These are phyloP conservation scores for Ascochyta lentis DNA, from an alignment of 2,329 filamentous ascomycete species.

Conservation along the genomic window DNA sequence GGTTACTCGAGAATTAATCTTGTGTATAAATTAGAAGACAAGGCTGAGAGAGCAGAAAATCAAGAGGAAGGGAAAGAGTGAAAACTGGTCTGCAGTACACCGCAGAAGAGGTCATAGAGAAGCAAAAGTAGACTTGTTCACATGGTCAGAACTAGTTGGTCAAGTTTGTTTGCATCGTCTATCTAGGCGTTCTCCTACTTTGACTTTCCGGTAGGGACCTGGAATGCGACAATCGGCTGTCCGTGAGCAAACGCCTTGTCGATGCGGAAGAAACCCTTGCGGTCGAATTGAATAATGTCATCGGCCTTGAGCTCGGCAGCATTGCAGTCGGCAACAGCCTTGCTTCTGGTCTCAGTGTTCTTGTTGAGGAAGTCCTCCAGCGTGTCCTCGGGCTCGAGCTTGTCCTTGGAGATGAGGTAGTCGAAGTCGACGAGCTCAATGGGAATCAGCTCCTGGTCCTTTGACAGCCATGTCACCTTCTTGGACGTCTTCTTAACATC, in stretches of 20 bases:
- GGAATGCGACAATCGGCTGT: constrained; percentile 69
- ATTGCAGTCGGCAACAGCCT: constrained; percentile 81
- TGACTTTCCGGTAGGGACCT: constrained; percentile 71
- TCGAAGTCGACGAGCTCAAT: constrained; percentile 94
- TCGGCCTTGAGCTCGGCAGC: constrained; percentile 79
- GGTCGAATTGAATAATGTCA: constrained; percentile 94
- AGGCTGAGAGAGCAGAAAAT: too few species aligned
- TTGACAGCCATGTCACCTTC: constrained; percentile 93
- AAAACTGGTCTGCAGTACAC: too few species aligned
- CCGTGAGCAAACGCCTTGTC: constrained; percentile 69
- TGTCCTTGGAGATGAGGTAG: constrained; percentile 94
- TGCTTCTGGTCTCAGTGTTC: constrained; percentile 74
- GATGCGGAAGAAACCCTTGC: constrained; percentile 89
- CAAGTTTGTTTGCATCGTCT: neutral
- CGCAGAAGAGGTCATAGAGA: too few species aligned
- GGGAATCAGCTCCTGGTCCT: constrained; percentile 76
- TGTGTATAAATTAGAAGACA: too few species aligned
- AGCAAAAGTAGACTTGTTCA: too few species aligned
- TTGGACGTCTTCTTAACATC: constrained; percentile 96
- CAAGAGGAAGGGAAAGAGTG: too few species aligned
- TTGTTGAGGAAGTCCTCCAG: constrained; percentile 84
- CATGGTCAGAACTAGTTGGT: neutral
- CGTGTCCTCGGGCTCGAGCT: constrained; percentile 82
- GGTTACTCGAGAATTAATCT: too few species aligned
- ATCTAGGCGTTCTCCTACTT: constrained; percentile 24